Evolutionary conservation across 768 basidiomycete species (phyloP), one percentile per base, ranked within the genome.

Genomic region (Podaxis rugospora): DNA sequence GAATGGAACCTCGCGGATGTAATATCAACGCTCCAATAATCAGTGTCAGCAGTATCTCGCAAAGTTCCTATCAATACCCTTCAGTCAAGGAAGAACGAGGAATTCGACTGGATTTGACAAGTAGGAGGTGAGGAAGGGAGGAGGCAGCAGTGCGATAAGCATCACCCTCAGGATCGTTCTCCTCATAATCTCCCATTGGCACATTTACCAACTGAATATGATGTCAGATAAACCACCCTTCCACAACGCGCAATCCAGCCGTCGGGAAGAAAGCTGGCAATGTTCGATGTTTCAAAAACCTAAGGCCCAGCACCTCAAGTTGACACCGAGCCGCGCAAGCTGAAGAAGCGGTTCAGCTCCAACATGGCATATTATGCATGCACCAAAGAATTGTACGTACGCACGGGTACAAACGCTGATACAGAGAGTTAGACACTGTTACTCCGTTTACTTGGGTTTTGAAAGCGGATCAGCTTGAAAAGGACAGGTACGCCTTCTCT

Each of bases 1-100:
- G 57, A 40, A 51, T 59, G 25, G 50, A 40, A 32, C 49, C 58
- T 60, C 28, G 51, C 21, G 59, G 42, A 60, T 37, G 51, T 60
- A 44, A 60, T 60, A 53, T 44, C 42, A 25, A 18, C 16, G 9
- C 37, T 32, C 28, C 28, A 32, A 9, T n/a, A 56, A 46, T 44
- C 55, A 56, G 47, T 23, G 16, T 52, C 28, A 39, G 44, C 11
- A 23, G 10, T 13, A 21, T 23, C 39, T 23, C 42, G 51, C 59
- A 36, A 53, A 21, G 18, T 46, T 44, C 59, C 51, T 54, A 54
- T 60, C 59, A 28, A 42, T 53, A n/a, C 35, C 47, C 39, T 58
- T 40, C 57, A 18, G 35, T 32, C 9, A 25, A 39, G 51, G 51
- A 40, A 23, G 21, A 23, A 23, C 37, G 36, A 32, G 7, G 50